phyloP scores from a whole-genome alignment of 2,329 filamentous ascomycete species.

The Setomelanomma holmii region DNA sequence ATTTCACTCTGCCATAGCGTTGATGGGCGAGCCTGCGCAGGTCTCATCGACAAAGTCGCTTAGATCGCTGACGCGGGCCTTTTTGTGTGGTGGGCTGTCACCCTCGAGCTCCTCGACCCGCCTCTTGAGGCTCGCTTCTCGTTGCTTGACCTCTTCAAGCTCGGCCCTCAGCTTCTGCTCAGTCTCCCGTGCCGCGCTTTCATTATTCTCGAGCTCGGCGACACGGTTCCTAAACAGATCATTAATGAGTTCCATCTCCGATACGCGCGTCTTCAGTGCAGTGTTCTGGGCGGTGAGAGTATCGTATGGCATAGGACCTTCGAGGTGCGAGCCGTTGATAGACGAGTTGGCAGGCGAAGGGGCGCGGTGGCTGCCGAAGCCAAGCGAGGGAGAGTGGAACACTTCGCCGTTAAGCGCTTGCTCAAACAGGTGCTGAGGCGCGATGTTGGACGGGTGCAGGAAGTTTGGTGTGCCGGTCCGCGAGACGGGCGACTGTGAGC shows the following conservation, averaged over 20 bases:
- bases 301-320: constrained; percentile 79
- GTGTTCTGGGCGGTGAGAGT: constrained; percentile 81
- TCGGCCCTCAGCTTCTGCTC: constrained; percentile 65
- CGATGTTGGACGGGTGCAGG: constrained; percentile 69
- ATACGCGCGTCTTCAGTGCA: constrained; percentile 91
- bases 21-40: constrained; percentile 44
- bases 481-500: constrained; percentile 78
- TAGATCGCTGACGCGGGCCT: constrained; percentile 55
- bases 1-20: constrained; percentile 36
- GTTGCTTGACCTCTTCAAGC: constrained; percentile 75
- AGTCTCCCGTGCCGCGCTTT: constrained; percentile 67
- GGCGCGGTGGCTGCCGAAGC: constrained; percentile 49
- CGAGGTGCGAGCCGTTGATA: constrained; percentile 67
- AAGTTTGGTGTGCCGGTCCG: constrained; percentile 80
- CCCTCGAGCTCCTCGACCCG: constrained; percentile 71
- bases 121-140: constrained; percentile 82
- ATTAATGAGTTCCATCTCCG: constrained; percentile 93
- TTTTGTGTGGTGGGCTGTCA: constrained; percentile 61
- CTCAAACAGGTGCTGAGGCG: constrained; percentile 81
- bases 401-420: constrained; percentile 71
- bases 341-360: constrained; percentile 66
- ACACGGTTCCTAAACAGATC: constrained; percentile 72
- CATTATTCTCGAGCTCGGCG: constrained; percentile 76
- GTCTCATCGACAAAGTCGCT: constrained; percentile 61
- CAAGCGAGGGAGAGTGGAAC: constrained; percentile 65